Percentiles rank a stretch among this genome's conserved stretches.
These are phyloP conservation scores for Aspergillus eucalypticola DNA, from an alignment of 2,329 filamentous ascomycete genomes.

Conservation along the genomic window DNA sequence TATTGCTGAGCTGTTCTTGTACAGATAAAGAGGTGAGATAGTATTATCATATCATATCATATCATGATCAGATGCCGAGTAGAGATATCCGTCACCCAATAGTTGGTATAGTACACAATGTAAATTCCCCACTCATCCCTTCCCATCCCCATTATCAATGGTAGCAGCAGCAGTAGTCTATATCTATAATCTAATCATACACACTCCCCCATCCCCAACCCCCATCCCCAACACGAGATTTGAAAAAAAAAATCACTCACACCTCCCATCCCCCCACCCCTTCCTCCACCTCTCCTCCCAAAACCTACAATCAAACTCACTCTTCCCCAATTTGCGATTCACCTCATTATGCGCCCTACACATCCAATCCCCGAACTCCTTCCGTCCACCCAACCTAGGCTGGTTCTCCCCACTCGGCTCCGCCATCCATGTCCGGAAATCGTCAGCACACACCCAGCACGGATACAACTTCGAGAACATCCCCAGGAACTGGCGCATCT, in stretches of 20 bases:
- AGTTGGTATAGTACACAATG: not conserved
- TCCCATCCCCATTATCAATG: too few relatives aligned
- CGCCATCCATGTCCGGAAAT: slow-evolving; percentile 81
- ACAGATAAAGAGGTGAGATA: slow-evolving; percentile 16
- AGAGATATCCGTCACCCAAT: not conserved
- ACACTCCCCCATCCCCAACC: not conserved
- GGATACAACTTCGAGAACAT: slow-evolving; percentile 87
- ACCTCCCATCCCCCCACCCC: slow-evolving; percentile 72
- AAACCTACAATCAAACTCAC: slow-evolving; percentile 79
- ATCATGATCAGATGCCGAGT: not conserved
- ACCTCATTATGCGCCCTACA: slow-evolving; percentile 55
- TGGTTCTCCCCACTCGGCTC: slow-evolving; percentile 59
- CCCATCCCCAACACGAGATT: not conserved
- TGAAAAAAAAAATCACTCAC: slow-evolving; percentile 48
- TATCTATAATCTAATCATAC: not conserved
- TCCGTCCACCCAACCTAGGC: slow-evolving; percentile 58
- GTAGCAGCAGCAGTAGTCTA: not conserved
- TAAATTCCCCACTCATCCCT: not conserved
- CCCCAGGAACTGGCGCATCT: slow-evolving; percentile 75
- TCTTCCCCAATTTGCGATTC: slow-evolving; percentile 79
- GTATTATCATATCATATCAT: not conserved
- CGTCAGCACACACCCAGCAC: slow-evolving; percentile 92
- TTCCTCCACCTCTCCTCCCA: slow-evolving; percentile 97
- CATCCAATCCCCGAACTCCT: slow-evolving; percentile 52
- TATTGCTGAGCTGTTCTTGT: not conserved